Evolutionary conservation across 805 yeast species (phyloP).

Genomic region (Schwanniomyces polymorphus): DNA sequence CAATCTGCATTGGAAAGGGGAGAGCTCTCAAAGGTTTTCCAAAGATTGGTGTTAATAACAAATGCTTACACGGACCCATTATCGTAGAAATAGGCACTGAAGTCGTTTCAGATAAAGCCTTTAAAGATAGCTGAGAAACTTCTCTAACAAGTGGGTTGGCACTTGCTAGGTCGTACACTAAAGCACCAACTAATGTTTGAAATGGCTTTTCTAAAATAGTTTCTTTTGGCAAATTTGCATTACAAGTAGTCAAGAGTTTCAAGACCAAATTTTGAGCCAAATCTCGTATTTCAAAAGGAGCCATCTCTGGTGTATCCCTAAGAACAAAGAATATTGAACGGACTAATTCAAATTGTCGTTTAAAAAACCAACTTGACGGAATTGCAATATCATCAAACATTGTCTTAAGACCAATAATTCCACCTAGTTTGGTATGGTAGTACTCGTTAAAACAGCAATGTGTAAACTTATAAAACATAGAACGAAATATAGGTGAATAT

Average conservation of each 20-base stretch:
- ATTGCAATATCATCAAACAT: constrained; percentile 67
- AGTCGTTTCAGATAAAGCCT: constrained; percentile 68
- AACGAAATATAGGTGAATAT: constrained; percentile 71
- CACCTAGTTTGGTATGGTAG: constrained; percentile 84
- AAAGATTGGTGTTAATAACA: constrained; percentile 88
- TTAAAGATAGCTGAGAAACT: constrained; percentile 73
- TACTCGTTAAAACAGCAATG: constrained; percentile 91
- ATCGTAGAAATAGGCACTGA: constrained; percentile 69
- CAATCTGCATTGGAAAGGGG: constrained; percentile 98
- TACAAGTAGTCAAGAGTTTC: constrained; percentile 65
- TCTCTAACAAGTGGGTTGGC: constrained; percentile 81
- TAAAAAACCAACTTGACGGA: constrained; percentile 71
- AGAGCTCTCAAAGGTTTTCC: constrained; percentile 95
- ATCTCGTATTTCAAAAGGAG: constrained; percentile 75
- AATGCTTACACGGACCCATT: constrained; percentile 78
- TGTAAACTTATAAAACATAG: constrained; percentile 76
- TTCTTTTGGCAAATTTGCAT: constrained; percentile 56
- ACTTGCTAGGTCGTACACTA: constrained; percentile 90
- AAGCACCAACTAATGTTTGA: constrained; percentile 79
- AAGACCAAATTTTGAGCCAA: constrained; percentile 70
- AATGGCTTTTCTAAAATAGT: constrained; percentile 70
- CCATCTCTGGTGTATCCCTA: constrained; percentile 86
- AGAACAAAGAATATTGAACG: constrained; percentile 86
- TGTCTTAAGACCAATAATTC: constrained; percentile 77
- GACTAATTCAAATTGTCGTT: constrained; percentile 79